phyloP scores from a whole-genome alignment of 1,284 basidiomycete species.

The Coniferiporia weirii region DNA sequence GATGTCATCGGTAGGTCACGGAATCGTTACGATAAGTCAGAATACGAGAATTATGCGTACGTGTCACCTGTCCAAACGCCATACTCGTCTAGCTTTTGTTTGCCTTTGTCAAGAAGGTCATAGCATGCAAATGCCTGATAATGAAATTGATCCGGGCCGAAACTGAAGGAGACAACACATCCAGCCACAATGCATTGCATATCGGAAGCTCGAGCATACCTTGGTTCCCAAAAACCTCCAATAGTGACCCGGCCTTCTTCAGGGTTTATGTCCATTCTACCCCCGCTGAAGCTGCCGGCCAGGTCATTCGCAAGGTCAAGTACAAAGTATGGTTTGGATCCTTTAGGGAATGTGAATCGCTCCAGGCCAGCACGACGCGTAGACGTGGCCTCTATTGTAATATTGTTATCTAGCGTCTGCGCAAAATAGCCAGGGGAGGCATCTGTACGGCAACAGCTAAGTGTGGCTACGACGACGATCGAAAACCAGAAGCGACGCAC shows the following conservation, averaged over 20 bases:
- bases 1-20: not conserved
- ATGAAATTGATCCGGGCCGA: conserved; percentile 50
- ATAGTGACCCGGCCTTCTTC: conserved; percentile 52
- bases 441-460: conserved; percentile 32
- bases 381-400: conserved; percentile 60
- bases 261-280: conserved; percentile 56
- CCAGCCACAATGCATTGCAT: not conserved
- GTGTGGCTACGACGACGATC: not conserved
- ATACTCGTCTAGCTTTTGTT: conserved; percentile 53
- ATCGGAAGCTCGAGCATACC: conserved; percentile 29
- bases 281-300: conserved; percentile 56
- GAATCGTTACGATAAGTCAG: too few species aligned
- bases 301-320: conserved; percentile 63
- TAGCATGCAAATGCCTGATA: conserved; percentile 68
- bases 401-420: conserved; percentile 37
- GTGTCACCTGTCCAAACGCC: conserved; percentile 64
- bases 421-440: conserved; percentile 62
- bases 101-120: conserved; percentile 53
- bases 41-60: conserved; percentile 29
- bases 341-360: conserved; percentile 58
- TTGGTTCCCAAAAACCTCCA: conserved; percentile 58
- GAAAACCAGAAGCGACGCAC: conserved; percentile 27
- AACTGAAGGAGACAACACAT: conserved; percentile 33
- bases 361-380: conserved; percentile 64
- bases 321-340: conserved; percentile 57